phyloP scores from a whole-genome alignment of 192 early-diverging fungal genomes.

The Phlyctochytrium arcticum region DNA sequence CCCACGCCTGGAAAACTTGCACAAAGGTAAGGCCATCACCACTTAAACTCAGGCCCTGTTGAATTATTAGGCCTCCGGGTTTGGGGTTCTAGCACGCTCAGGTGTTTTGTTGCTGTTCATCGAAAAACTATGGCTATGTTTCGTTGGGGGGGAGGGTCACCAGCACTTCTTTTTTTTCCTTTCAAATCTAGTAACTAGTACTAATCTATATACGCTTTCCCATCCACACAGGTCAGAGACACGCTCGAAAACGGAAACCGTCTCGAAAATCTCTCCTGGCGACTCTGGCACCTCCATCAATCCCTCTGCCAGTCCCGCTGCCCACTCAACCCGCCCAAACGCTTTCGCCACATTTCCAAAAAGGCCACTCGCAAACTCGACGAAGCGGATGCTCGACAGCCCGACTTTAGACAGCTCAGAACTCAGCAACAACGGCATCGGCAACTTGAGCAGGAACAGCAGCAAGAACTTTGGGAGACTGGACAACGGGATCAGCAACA shows the following conservation, averaged over 20 bases:
- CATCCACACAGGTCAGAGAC: slow-evolving; percentile 59
- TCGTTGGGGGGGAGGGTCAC: background rate
- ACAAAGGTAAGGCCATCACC: slow-evolving; percentile 49
- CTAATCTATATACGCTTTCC: background rate
- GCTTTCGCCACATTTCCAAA: slow-evolving; percentile 10
- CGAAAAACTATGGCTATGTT: background rate
- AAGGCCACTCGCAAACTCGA: slow-evolving; percentile 9
- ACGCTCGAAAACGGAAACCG: slow-evolving; percentile 76
- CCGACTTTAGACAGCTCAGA: background rate
- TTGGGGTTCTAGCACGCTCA: background rate
- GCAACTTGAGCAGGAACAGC: no score
- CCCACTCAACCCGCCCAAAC: slow-evolving; percentile 3
- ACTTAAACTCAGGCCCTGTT: background rate
- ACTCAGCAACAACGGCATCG: no score
- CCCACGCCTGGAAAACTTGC: slow-evolving; percentile 75
- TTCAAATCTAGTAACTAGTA: background rate
- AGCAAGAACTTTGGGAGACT: no score
- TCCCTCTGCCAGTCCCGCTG: slow-evolving; percentile 1
- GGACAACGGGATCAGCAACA: no score
- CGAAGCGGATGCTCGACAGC: slow-evolving; percentile 4
- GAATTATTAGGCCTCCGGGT: background rate
- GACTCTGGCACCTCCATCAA: slow-evolving; percentile 75
- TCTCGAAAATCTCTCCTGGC: slow-evolving; percentile 81
- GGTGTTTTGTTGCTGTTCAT: background rate
- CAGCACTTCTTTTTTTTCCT: background rate